Evolutionary conservation across 2,329 filamentous ascomycete species (phyloP), one percentile per base, ranked within the genome.

Genomic region (Aspergillus thermomutatus): DNA sequence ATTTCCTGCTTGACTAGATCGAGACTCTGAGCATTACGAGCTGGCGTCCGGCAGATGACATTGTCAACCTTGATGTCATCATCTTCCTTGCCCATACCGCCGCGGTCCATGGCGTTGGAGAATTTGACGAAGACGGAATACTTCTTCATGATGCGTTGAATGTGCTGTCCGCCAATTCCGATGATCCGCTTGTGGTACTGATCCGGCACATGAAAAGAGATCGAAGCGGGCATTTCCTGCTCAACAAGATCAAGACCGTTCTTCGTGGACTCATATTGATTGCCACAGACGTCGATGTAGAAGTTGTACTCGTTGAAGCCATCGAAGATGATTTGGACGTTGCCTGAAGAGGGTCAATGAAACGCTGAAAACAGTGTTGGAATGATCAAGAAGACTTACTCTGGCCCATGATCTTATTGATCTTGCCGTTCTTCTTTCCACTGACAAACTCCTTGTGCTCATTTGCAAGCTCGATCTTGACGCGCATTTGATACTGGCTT

Each of bases 371-470:
- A 48, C 31, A 2, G 28, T 17, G n/a, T 26, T 48, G n/a, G 26
- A 8, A 26, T 7, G 37, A 19, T 34, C 66, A 27, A 11, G 23
- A n/a, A 17, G n/a, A 72, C 81, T 64, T 75, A 84, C 92, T 97
- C 76, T 97, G 93, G 25, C 93, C 94, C 94, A 99, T 99, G 69
- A 99, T 99, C 82, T 99, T 99, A 82, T 99, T 99, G 77, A 99
- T 99, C 80, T 99, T 99, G 76, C 94, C 94, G 68, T 99, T 99
- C 82, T 99, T 99, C 82, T 99, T 99, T 66, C 94, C 94, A 66
- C 92, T 97, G 56, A 99, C 94, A 72, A 99, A 99, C 71, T 99
- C 94, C 76, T 99, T 99, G 80, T 99, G 94, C 78, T 99, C 94
- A 70, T 97, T 97, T 69, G 94, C 94, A 55, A 99, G 87, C 79